Conservation (phyloP, 805 yeast genomes). For the Saccharomycopsis vini region DNA sequence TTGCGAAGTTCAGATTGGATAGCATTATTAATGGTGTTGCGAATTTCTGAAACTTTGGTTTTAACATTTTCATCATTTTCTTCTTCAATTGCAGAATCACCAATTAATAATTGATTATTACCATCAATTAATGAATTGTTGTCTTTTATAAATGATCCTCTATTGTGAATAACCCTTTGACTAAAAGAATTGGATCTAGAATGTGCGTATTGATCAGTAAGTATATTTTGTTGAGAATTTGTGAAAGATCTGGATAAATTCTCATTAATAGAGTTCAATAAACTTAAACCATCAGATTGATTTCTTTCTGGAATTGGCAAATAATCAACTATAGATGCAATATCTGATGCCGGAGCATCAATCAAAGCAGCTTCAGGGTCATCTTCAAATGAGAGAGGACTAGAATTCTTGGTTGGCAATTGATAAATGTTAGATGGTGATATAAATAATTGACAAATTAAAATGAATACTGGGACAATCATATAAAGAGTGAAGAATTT, state of each 20-base stretch:
- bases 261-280: slow-evolving; percentile 16
- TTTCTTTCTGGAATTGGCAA: slow-evolving; percentile 6
- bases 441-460: slow-evolving; percentile 60
- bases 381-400: background rate
- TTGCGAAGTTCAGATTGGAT: background rate
- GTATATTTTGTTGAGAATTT: slow-evolving; percentile 8
- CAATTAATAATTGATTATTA: slow-evolving; percentile 1
- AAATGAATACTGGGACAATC: slow-evolving; percentile 69
- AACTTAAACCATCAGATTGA: background rate
- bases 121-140: background rate
- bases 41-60: slow-evolving; percentile 3
- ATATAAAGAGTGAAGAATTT: slow-evolving; percentile 61
- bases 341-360: slow-evolving; percentile 4
- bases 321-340: slow-evolving; percentile 10
- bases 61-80: background rate
- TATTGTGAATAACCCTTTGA: slow-evolving; percentile 13
- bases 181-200: slow-evolving; percentile 16
- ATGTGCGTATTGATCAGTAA: slow-evolving; percentile 18
- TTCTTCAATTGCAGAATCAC: background rate
- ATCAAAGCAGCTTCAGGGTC: slow-evolving; percentile 2
- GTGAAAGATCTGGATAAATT: slow-evolving; percentile 13
- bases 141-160: slow-evolving; percentile 4
- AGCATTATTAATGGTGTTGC: slow-evolving; percentile 12
- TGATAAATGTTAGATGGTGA: slow-evolving; percentile 75
- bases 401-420: background rate